Evolutionary conservation across 345 rosid genomes (phyloP), one percentile per base, ranked within the genome.

Genomic region (Acer saccharum): DNA sequence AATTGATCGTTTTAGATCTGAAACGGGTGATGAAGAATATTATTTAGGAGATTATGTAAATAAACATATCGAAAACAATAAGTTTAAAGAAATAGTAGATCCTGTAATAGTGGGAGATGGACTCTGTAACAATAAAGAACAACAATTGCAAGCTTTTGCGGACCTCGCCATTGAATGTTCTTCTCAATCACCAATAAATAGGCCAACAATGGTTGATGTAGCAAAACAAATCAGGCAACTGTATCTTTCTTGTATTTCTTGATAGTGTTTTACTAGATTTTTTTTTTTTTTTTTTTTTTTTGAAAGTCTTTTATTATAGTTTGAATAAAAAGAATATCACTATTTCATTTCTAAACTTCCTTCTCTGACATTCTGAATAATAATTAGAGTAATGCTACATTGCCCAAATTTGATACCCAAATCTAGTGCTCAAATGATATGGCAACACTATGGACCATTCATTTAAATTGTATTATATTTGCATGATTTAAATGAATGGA

Each of bases 121-220:
- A 10, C 41, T 20, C 3, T 73, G 41, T 55, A 29, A 4, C 5
- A 43, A 29, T 18, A 54, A 54, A 29, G 64, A 71, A 16, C 44
- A 16, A 41, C 79, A 77, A 10, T 8, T 80, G 73, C n/a, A 62
- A 17, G 69, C 21, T 20, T 67, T 77, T 25, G 32, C 1, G 16
- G 35, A 8, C 13, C 74, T 80, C 35, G 2, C 6, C 4, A n/a
- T 63, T 20, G 16, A n/a, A 16, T 84, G 79, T 44, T 1, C 8
- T 20, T 0, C 6, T 3, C 0, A 9, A 0, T 16, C 10, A 11
- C 58, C 7, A 18, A 68, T 29, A 13, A 46, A 74, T 2, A 69
- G 81, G 73, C 85, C 83, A 20, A 12, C 71, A 6, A 81, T 84
- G 73, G 62, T 67, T 14, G 60, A 79, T 44, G 84, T 79, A 7